These are phyloP conservation scores for Debaryomyces subglobosus DNA, from an alignment of 1,139 yeast species.

Conservation along the genomic window DNA sequence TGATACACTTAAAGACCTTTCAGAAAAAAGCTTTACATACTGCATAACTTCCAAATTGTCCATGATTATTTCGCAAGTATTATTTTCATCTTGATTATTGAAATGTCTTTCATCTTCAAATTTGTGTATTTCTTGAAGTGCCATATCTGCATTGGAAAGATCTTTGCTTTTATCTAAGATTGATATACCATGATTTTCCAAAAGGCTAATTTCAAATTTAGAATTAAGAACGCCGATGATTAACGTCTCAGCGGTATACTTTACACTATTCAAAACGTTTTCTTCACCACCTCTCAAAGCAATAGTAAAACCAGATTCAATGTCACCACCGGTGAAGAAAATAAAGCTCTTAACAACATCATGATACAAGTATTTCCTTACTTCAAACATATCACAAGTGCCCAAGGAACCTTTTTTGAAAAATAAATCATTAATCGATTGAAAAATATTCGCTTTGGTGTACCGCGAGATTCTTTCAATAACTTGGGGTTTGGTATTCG, in stretches of 20 bases:
- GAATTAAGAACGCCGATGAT: constrained; percentile 76
- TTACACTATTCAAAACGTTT: constrained; percentile 63
- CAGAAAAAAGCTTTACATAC: constrained; percentile 53
- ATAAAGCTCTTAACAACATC: constrained; percentile 69
- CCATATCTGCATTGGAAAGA: constrained; percentile 1
- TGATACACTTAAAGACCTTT: constrained; percentile 65
- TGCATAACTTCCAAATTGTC: constrained; percentile 42
- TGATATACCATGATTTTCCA: constrained; percentile 69
- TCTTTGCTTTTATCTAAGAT: constrained; percentile 30
- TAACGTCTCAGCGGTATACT: constrained; percentile 80
- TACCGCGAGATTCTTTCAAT: constrained; percentile 78
- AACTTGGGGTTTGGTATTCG: constrained; percentile 80
- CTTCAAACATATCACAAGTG: constrained; percentile 69
- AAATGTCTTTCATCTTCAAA: constrained; percentile 13
- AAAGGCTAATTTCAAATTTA: constrained; percentile 77
- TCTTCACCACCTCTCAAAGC: constrained; percentile 76
- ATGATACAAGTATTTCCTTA: constrained; percentile 61
- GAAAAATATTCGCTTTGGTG: constrained; percentile 78
- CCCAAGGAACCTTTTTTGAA: constrained; percentile 66
- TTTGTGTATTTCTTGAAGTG: constrained; percentile 14
- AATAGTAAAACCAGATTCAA: constrained; percentile 78
- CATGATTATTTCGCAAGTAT: constrained; percentile 20
- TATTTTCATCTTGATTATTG: constrained; percentile 7
- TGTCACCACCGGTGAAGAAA: constrained; percentile 76
- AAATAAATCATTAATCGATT: constrained; percentile 50